A percentile compares a stretch with the other conserved stretches of the same genome.
Conservation (phyloP, 2,329 filamentous ascomycete species). For the Huntiella moniliformis region DNA sequence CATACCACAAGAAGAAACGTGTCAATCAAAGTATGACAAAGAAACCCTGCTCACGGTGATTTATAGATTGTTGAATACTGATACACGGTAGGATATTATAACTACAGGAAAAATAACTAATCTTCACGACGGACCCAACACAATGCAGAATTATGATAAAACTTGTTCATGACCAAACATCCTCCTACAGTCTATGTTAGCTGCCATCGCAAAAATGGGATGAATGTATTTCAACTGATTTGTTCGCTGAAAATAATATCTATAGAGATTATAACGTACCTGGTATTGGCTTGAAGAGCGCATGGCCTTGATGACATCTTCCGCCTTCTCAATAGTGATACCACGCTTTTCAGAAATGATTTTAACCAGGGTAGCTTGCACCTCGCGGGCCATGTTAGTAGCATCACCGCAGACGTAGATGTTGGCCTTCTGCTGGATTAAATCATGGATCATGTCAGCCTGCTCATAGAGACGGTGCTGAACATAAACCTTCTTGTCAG, state of each 20-base stretch:
- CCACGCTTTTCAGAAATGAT: constrained; percentile 74
- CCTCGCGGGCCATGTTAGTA: constrained; percentile 88
- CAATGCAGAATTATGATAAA: no score
- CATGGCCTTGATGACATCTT: constrained; percentile 96
- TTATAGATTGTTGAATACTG: no score
- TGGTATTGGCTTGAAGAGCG: constrained; percentile 90
- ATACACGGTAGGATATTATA: no score
- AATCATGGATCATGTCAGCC: constrained; percentile 66
- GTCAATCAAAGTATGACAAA: no score
- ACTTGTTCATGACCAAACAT: constrained; percentile 44
- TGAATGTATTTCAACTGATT: neutral
- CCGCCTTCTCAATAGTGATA: constrained; percentile 67
- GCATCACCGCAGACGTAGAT: constrained; percentile 98
- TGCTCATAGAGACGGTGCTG: constrained; percentile 80
- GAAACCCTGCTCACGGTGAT: no score
- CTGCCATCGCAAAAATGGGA: neutral
- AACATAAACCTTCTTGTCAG: constrained; percentile 80
- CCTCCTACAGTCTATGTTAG: constrained; percentile 32
- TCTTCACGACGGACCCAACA: no score
- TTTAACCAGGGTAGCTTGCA: constrained; percentile 69
- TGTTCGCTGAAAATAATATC: neutral
- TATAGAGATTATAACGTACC: constrained; percentile 28
- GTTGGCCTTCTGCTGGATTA: constrained; percentile 72
- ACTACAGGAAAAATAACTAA: no score
- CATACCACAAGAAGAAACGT: no score